Evolutionary conservation across 306 rosid species (phyloP), one percentile per base, ranked within the genome.

Genomic region (Coriaria nepalensis): DNA sequence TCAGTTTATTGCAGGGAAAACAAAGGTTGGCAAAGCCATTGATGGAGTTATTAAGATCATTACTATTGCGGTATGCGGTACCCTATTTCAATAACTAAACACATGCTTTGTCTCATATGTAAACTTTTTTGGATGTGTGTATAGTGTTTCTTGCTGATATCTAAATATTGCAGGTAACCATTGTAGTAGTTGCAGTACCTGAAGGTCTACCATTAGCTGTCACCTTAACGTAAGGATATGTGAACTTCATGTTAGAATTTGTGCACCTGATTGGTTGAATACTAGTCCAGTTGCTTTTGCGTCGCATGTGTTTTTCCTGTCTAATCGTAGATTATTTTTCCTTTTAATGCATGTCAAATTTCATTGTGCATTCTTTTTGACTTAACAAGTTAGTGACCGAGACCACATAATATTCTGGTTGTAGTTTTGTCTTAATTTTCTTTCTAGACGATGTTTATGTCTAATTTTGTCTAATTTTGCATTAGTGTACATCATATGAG

Each of bases 171-270:
- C 50, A 87, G 96, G 96, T 87, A 36, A 87, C 96, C 41, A 87
- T 87, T 56, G 93, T 87, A 8, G 96, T 83, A 58, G 94, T 87
- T 77, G 96, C 96, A 8, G 96, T 87, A 51, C 96, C 96, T 35
- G 96, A 87, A 75, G 96, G 96, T 57, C 93, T 87, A 33, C 96
- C 96, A 15, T 68, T 87, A 35, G 96, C 96, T 36, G 96, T 87
- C 35, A 87, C 94, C 67, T 80, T 87, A 63, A 87, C 96, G 96
- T 87, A 71, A 68, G 93, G 65, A 8, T 52, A 68, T 48, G 10
- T 45, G 8, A 6, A 13, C 34, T 55, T 40, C 33, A n/a, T 13
- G 33, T 8, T 33, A 5, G 46, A 52, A 10, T 52, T 39, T 40
- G 10, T 8, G 11, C 29, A 20, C 29, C 29, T 20, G 29, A 3